Conservation (phyloP, 1,139 yeast genomes). For the Taphrina sp. region DNA sequence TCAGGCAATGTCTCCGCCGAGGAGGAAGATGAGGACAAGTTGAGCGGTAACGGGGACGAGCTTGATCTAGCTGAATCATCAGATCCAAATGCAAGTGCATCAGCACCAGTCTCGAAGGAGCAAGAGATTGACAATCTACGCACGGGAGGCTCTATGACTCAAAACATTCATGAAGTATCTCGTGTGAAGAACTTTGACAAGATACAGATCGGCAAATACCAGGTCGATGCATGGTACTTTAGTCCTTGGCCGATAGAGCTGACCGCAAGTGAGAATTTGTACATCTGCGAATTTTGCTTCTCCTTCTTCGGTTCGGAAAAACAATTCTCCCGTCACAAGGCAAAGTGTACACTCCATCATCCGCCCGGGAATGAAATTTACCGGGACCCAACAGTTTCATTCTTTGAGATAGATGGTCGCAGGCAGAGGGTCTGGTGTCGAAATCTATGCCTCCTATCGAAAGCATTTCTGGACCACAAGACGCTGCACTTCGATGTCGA, state of each 20-base stretch:
- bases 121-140: slow-evolving; percentile 90
- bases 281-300: slow-evolving; percentile 86
- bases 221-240: slow-evolving; percentile 98
- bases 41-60: slow-evolving; percentile 66
- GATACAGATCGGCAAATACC: slow-evolving; percentile 82
- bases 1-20: slow-evolving; percentile 35
- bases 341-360: slow-evolving; percentile 76
- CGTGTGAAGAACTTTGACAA: slow-evolving; percentile 78
- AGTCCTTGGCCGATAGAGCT: slow-evolving; percentile 94
- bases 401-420: slow-evolving; percentile 95
- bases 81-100: slow-evolving; percentile 46
- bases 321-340: slow-evolving; percentile 87
- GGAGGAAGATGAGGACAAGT: slow-evolving; percentile 36
- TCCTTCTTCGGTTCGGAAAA: slow-evolving; percentile 84
- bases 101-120: slow-evolving; percentile 67
- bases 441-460: slow-evolving; percentile 81
- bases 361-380: slow-evolving; percentile 99
- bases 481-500: slow-evolving; percentile 95
- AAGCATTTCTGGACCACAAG: slow-evolving; percentile 88
- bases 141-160: slow-evolving; percentile 96
- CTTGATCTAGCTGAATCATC: slow-evolving; percentile 65
- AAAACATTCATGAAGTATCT: slow-evolving; percentile 79
- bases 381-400: slow-evolving; percentile 75
- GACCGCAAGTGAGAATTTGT: slow-evolving; percentile 84
- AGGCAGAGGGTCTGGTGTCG: slow-evolving; percentile 95